Conservation (phyloP, 345 rosid genomes). For the Bretschneidera sinensis region DNA sequence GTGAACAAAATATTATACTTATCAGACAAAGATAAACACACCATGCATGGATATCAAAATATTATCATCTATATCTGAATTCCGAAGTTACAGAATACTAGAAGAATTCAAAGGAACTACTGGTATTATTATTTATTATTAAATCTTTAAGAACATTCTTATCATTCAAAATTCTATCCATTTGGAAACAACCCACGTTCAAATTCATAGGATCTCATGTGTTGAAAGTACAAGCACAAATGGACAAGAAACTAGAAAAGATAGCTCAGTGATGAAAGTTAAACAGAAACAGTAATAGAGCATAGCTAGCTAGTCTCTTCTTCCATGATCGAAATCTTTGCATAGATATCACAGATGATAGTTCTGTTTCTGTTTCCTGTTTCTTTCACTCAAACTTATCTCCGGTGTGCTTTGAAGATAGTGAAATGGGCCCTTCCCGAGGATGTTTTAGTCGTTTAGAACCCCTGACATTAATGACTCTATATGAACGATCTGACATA, state of each 20-base stretch:
- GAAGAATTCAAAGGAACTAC: too few relatives aligned
- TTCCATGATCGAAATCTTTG: neutral
- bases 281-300: slow-evolving; percentile 1
- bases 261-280: neutral
- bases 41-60: too few relatives aligned
- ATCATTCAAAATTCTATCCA: too few relatives aligned
- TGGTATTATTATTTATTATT: too few relatives aligned
- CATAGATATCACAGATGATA: neutral
- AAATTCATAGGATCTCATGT: neutral
- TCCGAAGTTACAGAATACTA: too few relatives aligned
- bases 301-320: neutral
- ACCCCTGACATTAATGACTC: slow-evolving; percentile 2
- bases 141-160: too few relatives aligned
- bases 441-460: neutral
- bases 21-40: too few relatives aligned
- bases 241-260: slow-evolving; percentile 12
- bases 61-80: too few relatives aligned
- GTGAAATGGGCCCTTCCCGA: slow-evolving; percentile 22
- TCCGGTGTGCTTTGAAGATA: slow-evolving; percentile 10
- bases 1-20: too few relatives aligned
- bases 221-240: neutral
- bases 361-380: too few relatives aligned
- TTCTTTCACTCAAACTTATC: slow-evolving; percentile 10
- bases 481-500: neutral
- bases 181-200: too few relatives aligned